Percentiles rank a stretch among this genome's conserved stretches.
These are phyloP conservation scores for Alternaria triticina DNA, from an alignment of 2,329 filamentous ascomycete genomes.

Conservation along the genomic window DNA sequence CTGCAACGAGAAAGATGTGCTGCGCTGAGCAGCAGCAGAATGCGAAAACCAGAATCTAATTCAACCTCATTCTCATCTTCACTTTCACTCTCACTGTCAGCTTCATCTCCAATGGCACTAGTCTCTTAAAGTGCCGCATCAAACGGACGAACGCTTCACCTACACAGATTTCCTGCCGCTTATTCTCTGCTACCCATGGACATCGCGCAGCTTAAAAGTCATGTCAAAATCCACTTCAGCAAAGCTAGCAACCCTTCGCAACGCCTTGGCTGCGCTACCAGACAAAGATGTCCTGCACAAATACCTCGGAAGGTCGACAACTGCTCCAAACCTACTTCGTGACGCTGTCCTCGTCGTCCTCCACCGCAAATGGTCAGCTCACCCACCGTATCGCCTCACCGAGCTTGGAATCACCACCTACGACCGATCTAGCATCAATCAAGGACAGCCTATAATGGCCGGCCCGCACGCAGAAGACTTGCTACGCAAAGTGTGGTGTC, in stretches of 20 bases:
- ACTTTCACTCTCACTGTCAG: background rate
- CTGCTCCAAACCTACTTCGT: background rate
- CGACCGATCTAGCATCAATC: conserved; percentile 1
- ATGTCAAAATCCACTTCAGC: background rate
- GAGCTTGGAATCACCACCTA: conserved; percentile 25
- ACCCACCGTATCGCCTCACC: conserved; percentile 14
- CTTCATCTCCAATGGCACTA: background rate
- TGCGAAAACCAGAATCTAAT: background rate
- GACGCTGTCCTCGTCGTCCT: conserved; percentile 22
- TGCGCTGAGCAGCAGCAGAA: too few species aligned
- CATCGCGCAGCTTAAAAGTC: background rate
- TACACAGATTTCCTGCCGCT: background rate
- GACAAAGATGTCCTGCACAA: conserved; percentile 5
- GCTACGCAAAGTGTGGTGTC: conserved; percentile 15
- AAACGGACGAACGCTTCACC: background rate
- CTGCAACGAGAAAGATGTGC: background rate
- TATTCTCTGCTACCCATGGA: background rate
- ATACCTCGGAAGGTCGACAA: conserved; percentile 5
- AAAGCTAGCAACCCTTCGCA: conserved; percentile 3
- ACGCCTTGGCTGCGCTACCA: background rate
- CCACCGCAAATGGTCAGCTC: conserved; percentile 14
- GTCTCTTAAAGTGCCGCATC: background rate
- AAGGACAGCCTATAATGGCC: background rate
- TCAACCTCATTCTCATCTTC: background rate
- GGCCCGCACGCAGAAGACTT: conserved; percentile 23